Evolutionary conservation across 2,329 filamentous ascomycete genomes (phyloP).

Genomic region (Epichloe aotearoae): DNA sequence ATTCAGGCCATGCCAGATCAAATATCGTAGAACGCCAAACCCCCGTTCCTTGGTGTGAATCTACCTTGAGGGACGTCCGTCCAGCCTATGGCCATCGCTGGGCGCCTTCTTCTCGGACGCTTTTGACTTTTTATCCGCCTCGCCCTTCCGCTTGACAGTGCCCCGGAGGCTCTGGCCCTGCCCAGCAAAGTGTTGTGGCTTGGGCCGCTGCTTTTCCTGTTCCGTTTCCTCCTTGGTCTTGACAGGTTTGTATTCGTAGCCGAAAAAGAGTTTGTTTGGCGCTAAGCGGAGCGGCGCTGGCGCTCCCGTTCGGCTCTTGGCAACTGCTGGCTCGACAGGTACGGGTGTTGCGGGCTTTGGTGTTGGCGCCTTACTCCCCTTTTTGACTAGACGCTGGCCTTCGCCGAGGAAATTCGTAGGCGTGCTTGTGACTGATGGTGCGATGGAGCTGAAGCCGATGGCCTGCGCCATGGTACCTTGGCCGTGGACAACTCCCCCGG

Average conservation of each 20-base stretch:
- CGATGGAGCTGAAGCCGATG: conserved; percentile 93
- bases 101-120: conserved; percentile 33
- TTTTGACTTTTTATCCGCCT: conserved; percentile 33
- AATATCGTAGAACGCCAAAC: conserved; percentile 11
- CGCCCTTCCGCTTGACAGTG: conserved; percentile 57
- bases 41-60: not conserved
- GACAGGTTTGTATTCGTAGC: conserved; percentile 82
- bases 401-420: conserved; percentile 67
- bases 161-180: conserved; percentile 68
- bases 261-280: conserved; percentile 90
- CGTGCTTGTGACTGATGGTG: conserved; percentile 58
- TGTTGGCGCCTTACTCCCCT: conserved; percentile 49
- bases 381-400: conserved; percentile 80
- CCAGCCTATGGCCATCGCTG: conserved; percentile 29
- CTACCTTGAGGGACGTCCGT: conserved; percentile 24
- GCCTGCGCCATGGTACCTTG: conserved; percentile 93
- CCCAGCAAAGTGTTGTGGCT: conserved; percentile 66
- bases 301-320: conserved; percentile 50
- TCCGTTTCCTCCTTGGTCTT: conserved; percentile 64
- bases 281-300: conserved; percentile 76
- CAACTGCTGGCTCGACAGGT: conserved; percentile 19
- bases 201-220: conserved; percentile 48
- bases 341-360: conserved; percentile 64
- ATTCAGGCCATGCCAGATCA: not conserved
- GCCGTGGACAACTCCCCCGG: conserved; percentile 67